Percentiles rank a stretch among this genome's conserved stretches.
Conservation (phyloP, 78 protist species). For the Ministeria vibrans region DNA sequence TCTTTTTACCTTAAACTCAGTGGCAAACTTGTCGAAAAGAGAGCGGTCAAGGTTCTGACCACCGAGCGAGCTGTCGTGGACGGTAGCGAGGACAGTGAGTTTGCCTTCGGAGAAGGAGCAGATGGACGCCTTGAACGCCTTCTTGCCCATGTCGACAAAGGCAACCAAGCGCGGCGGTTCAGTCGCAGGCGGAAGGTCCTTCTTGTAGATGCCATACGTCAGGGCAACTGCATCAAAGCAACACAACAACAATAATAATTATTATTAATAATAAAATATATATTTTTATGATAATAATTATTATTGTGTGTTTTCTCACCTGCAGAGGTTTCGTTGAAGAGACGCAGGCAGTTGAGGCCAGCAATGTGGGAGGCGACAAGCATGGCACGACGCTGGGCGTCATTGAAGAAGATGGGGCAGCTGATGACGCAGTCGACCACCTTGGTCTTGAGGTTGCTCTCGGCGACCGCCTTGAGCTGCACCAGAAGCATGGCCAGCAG, state of each 20-base stretch:
- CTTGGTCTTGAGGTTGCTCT: conserved; percentile 33
- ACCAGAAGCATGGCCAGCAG: conserved; percentile 71
- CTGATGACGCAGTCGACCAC: conserved; percentile 58
- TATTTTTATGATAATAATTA: not conserved
- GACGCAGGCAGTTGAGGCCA: conserved; percentile 73
- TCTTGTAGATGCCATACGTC: conserved; percentile 80
- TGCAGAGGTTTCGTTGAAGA: conserved; percentile 85
- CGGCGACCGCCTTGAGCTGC: conserved; percentile 56
- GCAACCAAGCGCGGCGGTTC: conserved; percentile 49
- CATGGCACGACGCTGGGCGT: conserved; percentile 77
- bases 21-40: conserved; percentile 44
- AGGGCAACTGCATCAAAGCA: conserved; percentile 62
- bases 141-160: conserved; percentile 84
- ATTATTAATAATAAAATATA: too few relatives aligned
- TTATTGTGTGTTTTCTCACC: not conserved
- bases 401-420: conserved; percentile 77
- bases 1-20: conserved; percentile 41
- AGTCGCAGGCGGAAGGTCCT: conserved; percentile 56
- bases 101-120: conserved; percentile 45
- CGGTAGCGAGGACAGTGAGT: conserved; percentile 36
- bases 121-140: conserved; percentile 49
- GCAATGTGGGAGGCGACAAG: conserved; percentile 81
- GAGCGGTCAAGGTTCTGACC: conserved; percentile 62
- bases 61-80: conserved; percentile 64
- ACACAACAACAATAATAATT: not conserved